Evolutionary conservation across 805 yeast species (phyloP).

Genomic region (Lipomyces yamanashiensis): DNA sequence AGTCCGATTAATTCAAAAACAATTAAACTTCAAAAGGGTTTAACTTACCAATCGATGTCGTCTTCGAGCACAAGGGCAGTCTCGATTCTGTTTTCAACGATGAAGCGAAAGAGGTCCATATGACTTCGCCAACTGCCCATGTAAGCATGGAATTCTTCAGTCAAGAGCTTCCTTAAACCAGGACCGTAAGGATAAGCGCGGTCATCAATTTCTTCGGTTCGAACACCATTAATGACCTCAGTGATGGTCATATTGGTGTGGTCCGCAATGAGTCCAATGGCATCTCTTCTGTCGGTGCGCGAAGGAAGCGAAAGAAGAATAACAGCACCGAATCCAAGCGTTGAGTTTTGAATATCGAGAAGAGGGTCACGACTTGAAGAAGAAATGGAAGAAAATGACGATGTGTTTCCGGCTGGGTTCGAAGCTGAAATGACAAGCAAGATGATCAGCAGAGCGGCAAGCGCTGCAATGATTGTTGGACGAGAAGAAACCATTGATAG

Average conservation of each 20-base stretch:
- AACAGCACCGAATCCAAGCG: constrained; percentile 22
- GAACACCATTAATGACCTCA: constrained; percentile 12
- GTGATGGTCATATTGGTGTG: constrained; percentile 15
- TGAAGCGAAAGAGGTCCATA: constrained; percentile 11
- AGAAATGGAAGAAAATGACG: neutral
- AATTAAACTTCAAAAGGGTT: neutral
- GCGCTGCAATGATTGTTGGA: too few species aligned
- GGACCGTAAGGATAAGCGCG: constrained; percentile 15
- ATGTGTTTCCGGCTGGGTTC: too few species aligned
- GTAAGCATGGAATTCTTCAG: constrained; percentile 8
- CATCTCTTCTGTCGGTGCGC: constrained; percentile 28
- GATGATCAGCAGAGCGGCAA: too few species aligned
- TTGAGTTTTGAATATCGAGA: constrained; percentile 13
- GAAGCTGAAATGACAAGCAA: too few species aligned
- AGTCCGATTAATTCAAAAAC: too few species aligned
- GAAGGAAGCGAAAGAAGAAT: constrained; percentile 13
- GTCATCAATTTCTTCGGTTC: constrained; percentile 8
- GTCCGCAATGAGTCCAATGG: constrained; percentile 17
- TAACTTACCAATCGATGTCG: constrained; percentile 19
- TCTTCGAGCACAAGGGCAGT: constrained; percentile 21
- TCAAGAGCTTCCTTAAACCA: constrained; percentile 5
- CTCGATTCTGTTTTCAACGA: constrained; percentile 23
- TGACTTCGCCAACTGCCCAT: constrained; percentile 24
- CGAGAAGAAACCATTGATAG: too few species aligned
- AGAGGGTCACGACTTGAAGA: neutral